Evolutionary conservation across 805 yeast genomes (phyloP), one percentile per base, ranked within the genome.

Genomic region (Yarrowia porcina): DNA sequence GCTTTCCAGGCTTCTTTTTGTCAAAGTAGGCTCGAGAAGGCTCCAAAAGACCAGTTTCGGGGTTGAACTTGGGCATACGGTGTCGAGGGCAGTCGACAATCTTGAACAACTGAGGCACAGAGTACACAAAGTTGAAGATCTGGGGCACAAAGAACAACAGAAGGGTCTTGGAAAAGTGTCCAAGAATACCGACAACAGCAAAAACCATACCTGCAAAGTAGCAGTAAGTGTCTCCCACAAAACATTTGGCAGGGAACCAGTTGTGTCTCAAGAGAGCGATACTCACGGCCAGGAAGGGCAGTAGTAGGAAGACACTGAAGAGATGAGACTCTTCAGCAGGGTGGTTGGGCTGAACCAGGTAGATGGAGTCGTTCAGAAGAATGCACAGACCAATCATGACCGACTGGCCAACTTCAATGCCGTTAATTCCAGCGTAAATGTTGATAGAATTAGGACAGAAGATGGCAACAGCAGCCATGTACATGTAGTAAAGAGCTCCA

Each of bases 141-240:
- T 94, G 99, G 2, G 98, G 98, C 42, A 90, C 77, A 72, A 94
- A 88, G 70, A 94, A 87, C 33, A 92, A 74, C 74, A 94, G 77
- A 68, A 93, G 77, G 0, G 99, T 94, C 75, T 94, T 94, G 44
- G 97, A 90, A 74, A 92, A 94, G 77, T 94, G 99, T 0, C 98
- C 98, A 64, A 90, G 80, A 35, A 94, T 94, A 1, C 97, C 98
- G 30, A 90, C 97, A 27, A 92, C 94, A 0, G 98, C 99, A 74
- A 94, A 91, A 0, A 94, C 96, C 99, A 94, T 94, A 3, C 99
- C 99, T 25, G 97, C 90, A 74, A 94, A 92, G 75, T 94, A 94
- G 76, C 99, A 94, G 78, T 88, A 94, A 0, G 99, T 93, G 72
- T 94, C 99, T 30, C 99, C 99, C 8, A 94, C 99, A 76, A 94